Conservation (phyloP, 1,284 basidiomycete species). For the Pascua guehoae region DNA sequence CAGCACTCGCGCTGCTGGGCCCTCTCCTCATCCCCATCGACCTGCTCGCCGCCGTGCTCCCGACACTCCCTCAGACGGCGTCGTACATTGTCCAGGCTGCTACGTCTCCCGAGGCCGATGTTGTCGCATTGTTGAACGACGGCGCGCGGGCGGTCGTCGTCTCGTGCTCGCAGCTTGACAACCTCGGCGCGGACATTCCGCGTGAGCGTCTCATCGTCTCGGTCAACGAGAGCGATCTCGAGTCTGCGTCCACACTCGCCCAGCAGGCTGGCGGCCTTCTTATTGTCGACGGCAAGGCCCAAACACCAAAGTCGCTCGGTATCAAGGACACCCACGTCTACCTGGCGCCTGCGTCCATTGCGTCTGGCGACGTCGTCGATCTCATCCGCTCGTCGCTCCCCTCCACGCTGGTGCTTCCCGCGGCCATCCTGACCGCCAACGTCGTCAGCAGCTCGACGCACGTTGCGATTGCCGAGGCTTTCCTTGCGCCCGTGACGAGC, state of each 20-base stretch:
- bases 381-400: constrained; percentile 63
- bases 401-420: constrained; percentile 68
- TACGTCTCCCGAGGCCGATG: constrained; percentile 56
- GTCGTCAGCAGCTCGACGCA: constrained; percentile 55
- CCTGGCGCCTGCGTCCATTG: constrained; percentile 55
- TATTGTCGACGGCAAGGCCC: constrained; percentile 30
- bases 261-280: constrained; percentile 26
- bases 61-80: constrained; percentile 32
- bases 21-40: constrained; percentile 62
- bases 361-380: constrained; percentile 52
- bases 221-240: constrained; percentile 69
- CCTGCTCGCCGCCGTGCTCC: constrained; percentile 36
- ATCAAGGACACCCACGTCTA: constrained; percentile 64
- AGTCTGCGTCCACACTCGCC: constrained; percentile 59
- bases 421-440: constrained; percentile 64
- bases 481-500: constrained; percentile 72
- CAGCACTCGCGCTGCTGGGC: constrained; percentile 66
- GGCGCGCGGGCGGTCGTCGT: constrained; percentile 75
- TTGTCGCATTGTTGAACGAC: constrained; percentile 66
- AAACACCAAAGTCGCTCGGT: constrained; percentile 69
- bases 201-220: constrained; percentile 68
- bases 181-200: constrained; percentile 57
- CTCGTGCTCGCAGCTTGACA: constrained; percentile 62
- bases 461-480: constrained; percentile 77
- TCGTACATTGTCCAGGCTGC: constrained; percentile 59